Percentiles rank a stretch among this genome's conserved stretches.
These are phyloP conservation scores for Suillus alpinus DNA, from an alignment of 768 basidiomycete genomes.

Conservation along the genomic window DNA sequence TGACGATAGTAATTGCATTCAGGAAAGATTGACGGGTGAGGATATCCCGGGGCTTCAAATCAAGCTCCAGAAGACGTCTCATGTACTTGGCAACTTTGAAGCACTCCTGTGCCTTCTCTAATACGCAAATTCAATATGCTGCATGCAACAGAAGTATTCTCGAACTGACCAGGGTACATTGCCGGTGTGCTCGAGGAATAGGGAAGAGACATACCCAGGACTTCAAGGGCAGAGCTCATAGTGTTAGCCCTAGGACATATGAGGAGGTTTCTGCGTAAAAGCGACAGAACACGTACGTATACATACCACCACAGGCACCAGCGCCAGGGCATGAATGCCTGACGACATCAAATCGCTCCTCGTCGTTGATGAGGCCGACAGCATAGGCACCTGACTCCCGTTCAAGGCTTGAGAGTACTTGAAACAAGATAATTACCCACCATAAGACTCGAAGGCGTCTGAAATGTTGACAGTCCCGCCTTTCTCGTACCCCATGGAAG, in stretches of 20 bases:
- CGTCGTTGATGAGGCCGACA: conserved; percentile 74
- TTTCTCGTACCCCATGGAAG: conserved; percentile 68
- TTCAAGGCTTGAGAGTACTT: not conserved
- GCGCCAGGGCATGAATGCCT: conserved; percentile 82
- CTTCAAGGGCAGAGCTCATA: conserved; percentile 84
- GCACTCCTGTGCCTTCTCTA: conserved; percentile 84
- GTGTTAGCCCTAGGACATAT: conserved; percentile 63
- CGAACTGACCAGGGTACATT: conserved; percentile 52
- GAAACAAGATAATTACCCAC: conserved; percentile 30
- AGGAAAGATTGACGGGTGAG: conserved; percentile 70
- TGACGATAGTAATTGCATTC: conserved; percentile 80
- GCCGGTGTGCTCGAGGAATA: conserved; percentile 79
- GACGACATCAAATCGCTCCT: conserved; percentile 81
- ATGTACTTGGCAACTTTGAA: conserved; percentile 74
- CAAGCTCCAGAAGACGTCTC: conserved; percentile 67
- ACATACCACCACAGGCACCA: conserved; percentile 89
- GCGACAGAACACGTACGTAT: conserved; percentile 48
- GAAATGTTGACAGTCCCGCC: conserved; percentile 85
- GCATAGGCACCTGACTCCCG: conserved; percentile 64
- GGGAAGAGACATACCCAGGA: conserved; percentile 81
- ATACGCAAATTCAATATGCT: not conserved
- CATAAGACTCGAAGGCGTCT: conserved; percentile 84
- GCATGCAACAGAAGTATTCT: not conserved
- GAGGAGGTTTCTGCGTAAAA: not conserved
- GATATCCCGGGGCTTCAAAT: conserved; percentile 82